phyloP scores from a whole-genome alignment of 1,284 basidiomycete genomes.

The Austroboletus niveus region DNA sequence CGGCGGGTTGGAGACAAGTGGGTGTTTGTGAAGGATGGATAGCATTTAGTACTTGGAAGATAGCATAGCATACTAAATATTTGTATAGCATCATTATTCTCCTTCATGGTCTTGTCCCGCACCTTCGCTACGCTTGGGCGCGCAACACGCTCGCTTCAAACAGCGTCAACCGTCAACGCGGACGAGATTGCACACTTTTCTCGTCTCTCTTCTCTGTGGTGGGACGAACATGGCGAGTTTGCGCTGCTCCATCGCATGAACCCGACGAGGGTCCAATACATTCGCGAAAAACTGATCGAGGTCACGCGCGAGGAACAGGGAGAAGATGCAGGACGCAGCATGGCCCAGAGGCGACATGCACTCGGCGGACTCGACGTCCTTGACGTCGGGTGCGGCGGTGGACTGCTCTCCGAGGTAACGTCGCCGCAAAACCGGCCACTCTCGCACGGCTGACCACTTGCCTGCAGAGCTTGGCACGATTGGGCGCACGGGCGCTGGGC shows the following conservation, averaged over 20 bases:
- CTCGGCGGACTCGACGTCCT: slow-evolving; percentile 68
- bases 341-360: slow-evolving; percentile 37
- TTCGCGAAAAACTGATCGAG: slow-evolving; percentile 77
- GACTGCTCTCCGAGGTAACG: slow-evolving; percentile 84
- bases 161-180: slow-evolving; percentile 56
- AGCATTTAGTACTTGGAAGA: neutral
- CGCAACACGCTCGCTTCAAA: slow-evolving; percentile 22
- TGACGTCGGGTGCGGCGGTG: slow-evolving; percentile 95
- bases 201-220: slow-evolving; percentile 90
- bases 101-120: neutral
- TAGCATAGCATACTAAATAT: slow-evolving; percentile 16
- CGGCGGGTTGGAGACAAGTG: slow-evolving; percentile 69
- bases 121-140: slow-evolving; percentile 19
- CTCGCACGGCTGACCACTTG: neutral
- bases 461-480: slow-evolving; percentile 75
- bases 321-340: slow-evolving; percentile 30
- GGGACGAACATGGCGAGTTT: slow-evolving; percentile 95
- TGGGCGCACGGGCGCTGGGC: slow-evolving; percentile 84
- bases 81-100: slow-evolving; percentile 21
- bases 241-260: slow-evolving; percentile 94
- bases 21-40: slow-evolving; percentile 56
- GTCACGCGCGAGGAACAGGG: slow-evolving; percentile 52
- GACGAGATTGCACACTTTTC: slow-evolving; percentile 94
- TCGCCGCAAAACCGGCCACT: slow-evolving; percentile 4
- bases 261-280: slow-evolving; percentile 82